These are phyloP conservation scores for Linnemannia elongata DNA, from an alignment of 192 early-diverging fungal genomes.

Conservation along the genomic window DNA sequence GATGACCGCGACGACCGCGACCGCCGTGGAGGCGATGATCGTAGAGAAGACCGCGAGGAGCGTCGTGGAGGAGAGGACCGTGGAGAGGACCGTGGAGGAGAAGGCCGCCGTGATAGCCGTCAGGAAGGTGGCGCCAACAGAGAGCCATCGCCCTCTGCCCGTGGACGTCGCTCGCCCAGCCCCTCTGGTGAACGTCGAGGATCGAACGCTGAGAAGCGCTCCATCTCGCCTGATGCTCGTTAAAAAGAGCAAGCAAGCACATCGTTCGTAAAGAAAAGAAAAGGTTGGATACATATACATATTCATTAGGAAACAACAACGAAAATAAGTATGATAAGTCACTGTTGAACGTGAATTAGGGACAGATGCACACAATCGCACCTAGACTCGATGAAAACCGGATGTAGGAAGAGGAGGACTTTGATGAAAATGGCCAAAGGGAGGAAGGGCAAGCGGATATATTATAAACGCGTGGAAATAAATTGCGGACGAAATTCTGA, in stretches of 20 bases:
- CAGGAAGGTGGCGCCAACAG: constrained; percentile 10
- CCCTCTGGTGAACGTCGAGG: constrained; percentile 17
- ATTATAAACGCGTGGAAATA: background rate
- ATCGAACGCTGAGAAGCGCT: constrained; percentile 15
- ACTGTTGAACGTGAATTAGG: constrained; percentile 6
- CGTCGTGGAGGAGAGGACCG: constrained; percentile 2
- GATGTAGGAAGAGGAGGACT: background rate
- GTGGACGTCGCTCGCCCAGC: constrained; percentile 27
- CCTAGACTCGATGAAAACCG: background rate
- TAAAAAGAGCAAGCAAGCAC: constrained; percentile 8
- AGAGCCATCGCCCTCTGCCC: constrained; percentile 6
- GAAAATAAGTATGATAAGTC: background rate
- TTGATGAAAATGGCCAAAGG: background rate
- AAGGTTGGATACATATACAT: background rate
- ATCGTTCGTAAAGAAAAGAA: background rate
- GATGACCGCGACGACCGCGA: background rate
- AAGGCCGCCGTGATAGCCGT: background rate
- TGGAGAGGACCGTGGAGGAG: constrained; percentile 8
- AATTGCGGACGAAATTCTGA: background rate
- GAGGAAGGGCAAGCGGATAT: background rate
- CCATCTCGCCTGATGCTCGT: constrained; percentile 6
- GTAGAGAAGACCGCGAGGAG: background rate
- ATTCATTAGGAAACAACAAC: background rate
- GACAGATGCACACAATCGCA: background rate
- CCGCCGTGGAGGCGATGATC: constrained; percentile 11